Evolutionary conservation across 495 filamentous ascomycete genomes (phyloP).

Genomic region (Thozetella sp.): DNA sequence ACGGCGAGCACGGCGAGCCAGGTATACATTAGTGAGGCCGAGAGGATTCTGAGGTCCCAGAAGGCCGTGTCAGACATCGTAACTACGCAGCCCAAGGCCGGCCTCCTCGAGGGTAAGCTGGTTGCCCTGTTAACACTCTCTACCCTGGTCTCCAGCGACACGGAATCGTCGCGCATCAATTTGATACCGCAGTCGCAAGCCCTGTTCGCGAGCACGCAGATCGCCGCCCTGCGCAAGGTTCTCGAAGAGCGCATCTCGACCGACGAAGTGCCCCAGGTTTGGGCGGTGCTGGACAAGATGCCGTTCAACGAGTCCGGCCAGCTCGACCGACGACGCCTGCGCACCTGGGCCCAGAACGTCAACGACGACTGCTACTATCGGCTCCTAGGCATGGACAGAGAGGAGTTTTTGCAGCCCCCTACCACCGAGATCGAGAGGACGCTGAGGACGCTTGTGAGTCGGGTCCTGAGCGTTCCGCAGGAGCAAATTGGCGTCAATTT

Average conservation of each 20-base stretch:
- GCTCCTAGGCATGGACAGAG: constrained; percentile 38
- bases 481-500: constrained; percentile 41
- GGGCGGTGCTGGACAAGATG: constrained; percentile 45
- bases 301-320: constrained; percentile 37
- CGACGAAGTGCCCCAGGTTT: constrained; percentile 34
- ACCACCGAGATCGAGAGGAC: constrained; percentile 34
- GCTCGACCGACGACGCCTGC: constrained; percentile 39
- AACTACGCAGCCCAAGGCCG: constrained; percentile 44
- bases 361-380: constrained; percentile 43
- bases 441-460: constrained; percentile 37
- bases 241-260: constrained; percentile 24
- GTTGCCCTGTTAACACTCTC: constrained; percentile 41
- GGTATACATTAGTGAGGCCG: constrained; percentile 14
- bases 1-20: neutral
- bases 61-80: constrained; percentile 33
- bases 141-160: constrained; percentile 17
- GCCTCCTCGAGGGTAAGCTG: constrained; percentile 43
- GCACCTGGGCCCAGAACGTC: constrained; percentile 50
- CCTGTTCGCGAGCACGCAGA: constrained; percentile 33
- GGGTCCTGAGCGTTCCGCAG: constrained; percentile 32
- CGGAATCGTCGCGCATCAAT: constrained; percentile 28
- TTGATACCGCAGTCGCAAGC: constrained; percentile 35
- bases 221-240: constrained; percentile 29
- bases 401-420: constrained; percentile 31
- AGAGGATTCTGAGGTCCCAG: constrained; percentile 21